Base-by-base conservation (phyloP, 257 asterid genomes). In the Pogostemon cablin region DNA sequence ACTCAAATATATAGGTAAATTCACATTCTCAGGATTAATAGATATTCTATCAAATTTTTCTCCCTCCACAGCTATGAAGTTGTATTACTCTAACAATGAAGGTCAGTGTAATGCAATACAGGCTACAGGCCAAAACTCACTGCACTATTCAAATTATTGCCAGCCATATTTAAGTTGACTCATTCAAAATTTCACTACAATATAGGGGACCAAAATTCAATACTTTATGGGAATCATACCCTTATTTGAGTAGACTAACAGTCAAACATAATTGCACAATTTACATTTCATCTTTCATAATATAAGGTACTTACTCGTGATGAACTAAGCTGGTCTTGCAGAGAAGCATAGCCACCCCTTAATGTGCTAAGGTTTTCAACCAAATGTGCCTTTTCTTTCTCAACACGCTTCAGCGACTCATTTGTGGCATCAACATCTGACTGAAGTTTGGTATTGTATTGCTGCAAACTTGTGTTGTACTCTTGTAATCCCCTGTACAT, bases 381-480 rank as follows among this genome's bases (percentile, higher is more conserved):
- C 0, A 87, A 78, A 2, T 88, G 95, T 20, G 85, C 84, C 79
- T 95, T 92, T 80, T 91, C 98, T 66, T 85, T 83, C 81, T 90
- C 96, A 44, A 88, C 97, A 39, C 84, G 91, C 75, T 92, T 87
- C 54, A 95, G 85, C 3, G 87, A 74, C 75, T 87, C 91, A 68
- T 85, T 86, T 11, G 87, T 84, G 1, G 78, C 54, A 59, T 90
- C 85, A 72, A 87, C 88, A 55, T 93, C 98, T 1, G 91, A 80
- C 75, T 91, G 99, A 81, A 93, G 99, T 62, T 81, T 89, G 62
- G 79, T 91, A 73, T 91, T 93, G 80, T 88, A 93, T 74, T 87
- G 91, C 78, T 93, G 96, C 79, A 93, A 83, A 65, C 96, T 93
- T 7, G 92, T 89, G 73, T 87, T 91, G 67, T 89, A 93, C 81